Base-by-base conservation (phyloP, 108 stramenopile species). In the Discostella pseudostelligera region DNA sequence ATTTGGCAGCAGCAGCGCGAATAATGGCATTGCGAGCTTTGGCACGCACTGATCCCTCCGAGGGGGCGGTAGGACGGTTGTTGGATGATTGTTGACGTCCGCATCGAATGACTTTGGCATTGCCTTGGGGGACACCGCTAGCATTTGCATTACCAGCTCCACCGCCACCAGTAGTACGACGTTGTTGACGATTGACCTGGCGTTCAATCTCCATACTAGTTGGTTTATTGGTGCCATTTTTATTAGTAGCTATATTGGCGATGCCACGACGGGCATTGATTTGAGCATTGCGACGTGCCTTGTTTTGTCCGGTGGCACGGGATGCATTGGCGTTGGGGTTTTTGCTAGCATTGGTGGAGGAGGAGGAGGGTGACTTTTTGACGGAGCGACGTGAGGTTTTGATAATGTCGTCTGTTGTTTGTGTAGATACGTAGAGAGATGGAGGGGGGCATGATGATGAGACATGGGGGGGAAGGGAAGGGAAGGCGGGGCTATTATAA, bases 201-300 rank as follows among this genome's bases (percentile, higher is more conserved):
- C 66, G 48, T 58, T 92, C 86, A 29, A 87, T 59, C 53, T 88
- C 86, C 86, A 85, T 85, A 37, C 78, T 47, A 20, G 78, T 70
- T 8, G 84, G 62, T 21, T 83, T 81, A 59, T 37, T n/a, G 22
- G 21, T 59, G 46, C 16, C 16, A n/a, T n/a, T n/a, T n/a, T n/a
- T n/a, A n/a, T n/a, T n/a, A n/a, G n/a, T n/a, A n/a, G n/a, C n/a
- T n/a, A n/a, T n/a, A n/a, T n/a, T n/a, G 1, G 72, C 17, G 17
- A 84, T 56, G 16, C 87, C 87, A 12, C 90, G 84, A 24, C 80
- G 56, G 6, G 83, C 83, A 10, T 71, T 68, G 22, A 75, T 22
- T 14, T 75, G 71, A 19, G 90, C 90, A n/a, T 58, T 58, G 10
- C 90, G 78, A 22, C 85, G 82, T n/a, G 87, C 90, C 28, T 85